Conservation (phyloP, 345 rosid genomes). For the Capsella bursapastoris region DNA sequence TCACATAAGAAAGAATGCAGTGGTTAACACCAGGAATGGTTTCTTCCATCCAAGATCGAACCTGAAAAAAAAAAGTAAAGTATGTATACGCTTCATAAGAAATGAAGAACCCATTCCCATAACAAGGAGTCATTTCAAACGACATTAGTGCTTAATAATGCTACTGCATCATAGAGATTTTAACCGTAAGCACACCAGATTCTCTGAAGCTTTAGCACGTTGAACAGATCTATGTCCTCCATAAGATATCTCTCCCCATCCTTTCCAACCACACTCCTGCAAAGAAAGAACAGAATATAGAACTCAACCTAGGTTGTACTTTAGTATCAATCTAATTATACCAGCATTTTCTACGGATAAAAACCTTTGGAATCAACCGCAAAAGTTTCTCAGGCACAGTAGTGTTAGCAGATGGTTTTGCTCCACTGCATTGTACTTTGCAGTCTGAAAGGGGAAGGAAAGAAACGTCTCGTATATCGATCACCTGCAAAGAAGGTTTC, state of each 20-base stretch:
- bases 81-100: background rate
- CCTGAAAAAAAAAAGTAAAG: constrained; percentile 47
- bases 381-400: constrained; percentile 71
- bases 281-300: constrained; percentile 28
- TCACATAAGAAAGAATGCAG: constrained; percentile 63
- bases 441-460: constrained; percentile 66
- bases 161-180: constrained; percentile 18
- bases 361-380: constrained; percentile 77
- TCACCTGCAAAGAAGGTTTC: constrained; percentile 54
- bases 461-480: constrained; percentile 72
- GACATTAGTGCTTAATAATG: constrained; percentile 27
- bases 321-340: background rate
- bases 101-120: background rate
- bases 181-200: constrained; percentile 58
- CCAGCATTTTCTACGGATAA: constrained; percentile 22
- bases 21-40: constrained; percentile 57
- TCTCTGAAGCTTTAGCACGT: constrained; percentile 89
- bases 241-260: constrained; percentile 98
- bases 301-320: constrained; percentile 17
- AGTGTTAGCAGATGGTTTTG: constrained; percentile 60
- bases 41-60: constrained; percentile 93
- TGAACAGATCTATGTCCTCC: constrained; percentile 73
- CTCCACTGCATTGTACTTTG: constrained; percentile 72
- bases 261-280: constrained; percentile 93
- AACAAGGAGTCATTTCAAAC: constrained; percentile 19